Percentiles rank a stretch among this genome's conserved stretches.
These are phyloP conservation scores for Chlamydomonas sp. DNA, from an alignment of 139 green algal species.

Conservation along the genomic window DNA sequence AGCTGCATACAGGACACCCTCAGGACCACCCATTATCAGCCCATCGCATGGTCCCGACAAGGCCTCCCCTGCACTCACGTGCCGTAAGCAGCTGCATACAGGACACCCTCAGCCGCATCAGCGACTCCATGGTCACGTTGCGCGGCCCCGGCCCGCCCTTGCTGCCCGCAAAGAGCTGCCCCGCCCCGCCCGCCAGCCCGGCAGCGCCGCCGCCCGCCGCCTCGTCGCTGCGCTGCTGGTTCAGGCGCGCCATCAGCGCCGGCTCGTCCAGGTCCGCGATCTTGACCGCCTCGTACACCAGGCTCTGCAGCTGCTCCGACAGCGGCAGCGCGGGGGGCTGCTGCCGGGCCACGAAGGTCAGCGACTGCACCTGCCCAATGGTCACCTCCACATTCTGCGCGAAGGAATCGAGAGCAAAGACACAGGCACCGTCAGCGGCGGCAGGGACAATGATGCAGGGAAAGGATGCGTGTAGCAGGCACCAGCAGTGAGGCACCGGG, in stretches of 20 bases:
- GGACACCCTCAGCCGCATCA: constrained; percentile 71
- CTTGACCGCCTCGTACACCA: constrained; percentile 53
- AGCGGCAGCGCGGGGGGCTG: constrained; percentile 26
- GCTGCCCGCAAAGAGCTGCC: neutral
- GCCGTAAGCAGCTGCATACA: constrained; percentile 85
- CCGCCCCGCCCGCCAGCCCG: neutral
- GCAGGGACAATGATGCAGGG: no score
- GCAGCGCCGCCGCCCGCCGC: neutral
- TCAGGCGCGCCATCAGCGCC: constrained; percentile 37
- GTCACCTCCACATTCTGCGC: constrained; percentile 48
- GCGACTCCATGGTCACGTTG: constrained; percentile 50
- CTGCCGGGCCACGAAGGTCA: constrained; percentile 44
- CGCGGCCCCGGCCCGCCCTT: constrained; percentile 17
- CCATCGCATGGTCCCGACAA: no score
- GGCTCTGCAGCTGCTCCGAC: constrained; percentile 12
- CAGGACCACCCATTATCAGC: no score
- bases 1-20: no score
- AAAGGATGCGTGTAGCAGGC: no score
- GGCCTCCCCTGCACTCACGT: neutral
- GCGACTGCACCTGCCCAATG: constrained; percentile 50
- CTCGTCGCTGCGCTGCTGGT: constrained; percentile 1
- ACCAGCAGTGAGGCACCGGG: no score
- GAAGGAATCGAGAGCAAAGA: neutral
- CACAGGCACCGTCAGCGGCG: no score
- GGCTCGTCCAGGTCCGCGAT: constrained; percentile 58